Evolutionary conservation across 805 yeast species (phyloP).

Genomic region (Starmerella floricola): DNA sequence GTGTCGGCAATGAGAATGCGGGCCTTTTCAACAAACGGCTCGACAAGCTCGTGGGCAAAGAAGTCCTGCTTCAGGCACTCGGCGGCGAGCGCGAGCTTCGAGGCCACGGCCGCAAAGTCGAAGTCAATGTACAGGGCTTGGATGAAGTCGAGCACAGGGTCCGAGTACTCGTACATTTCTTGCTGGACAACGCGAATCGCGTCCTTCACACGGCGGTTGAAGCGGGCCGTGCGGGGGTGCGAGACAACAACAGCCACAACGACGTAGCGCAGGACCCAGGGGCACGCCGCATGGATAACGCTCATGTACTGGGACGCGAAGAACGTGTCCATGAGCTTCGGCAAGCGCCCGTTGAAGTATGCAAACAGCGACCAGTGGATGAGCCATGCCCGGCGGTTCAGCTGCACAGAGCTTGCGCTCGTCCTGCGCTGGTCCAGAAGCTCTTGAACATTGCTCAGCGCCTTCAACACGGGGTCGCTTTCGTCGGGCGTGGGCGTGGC

Average conservation of each 20-base stretch:
- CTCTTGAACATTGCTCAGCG: constrained; percentile 44
- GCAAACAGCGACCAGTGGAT: constrained; percentile 60
- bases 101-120: constrained; percentile 44
- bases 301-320: constrained; percentile 49
- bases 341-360: constrained; percentile 42
- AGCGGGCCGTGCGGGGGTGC: constrained; percentile 23
- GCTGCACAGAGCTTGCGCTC: constrained; percentile 44
- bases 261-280: constrained; percentile 57
- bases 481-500: constrained; percentile 5
- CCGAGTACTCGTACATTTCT: constrained; percentile 53
- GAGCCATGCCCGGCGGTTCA: constrained; percentile 54
- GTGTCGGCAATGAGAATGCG: constrained; percentile 43
- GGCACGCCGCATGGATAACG: constrained; percentile 58
- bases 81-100: constrained; percentile 38
- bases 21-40: constrained; percentile 36
- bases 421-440: constrained; percentile 44
- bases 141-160: constrained; percentile 50
- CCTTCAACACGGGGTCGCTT: constrained; percentile 43
- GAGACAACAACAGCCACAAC: constrained; percentile 42
- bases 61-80: constrained; percentile 43
- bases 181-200: constrained; percentile 45
- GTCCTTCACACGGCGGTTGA: constrained; percentile 46
- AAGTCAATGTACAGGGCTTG: constrained; percentile 45
- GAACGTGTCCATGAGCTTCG: constrained; percentile 44
- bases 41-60: constrained; percentile 38